Base-by-base conservation (phyloP, 805 yeast genomes). In the Cyberlindnera americana region DNA sequence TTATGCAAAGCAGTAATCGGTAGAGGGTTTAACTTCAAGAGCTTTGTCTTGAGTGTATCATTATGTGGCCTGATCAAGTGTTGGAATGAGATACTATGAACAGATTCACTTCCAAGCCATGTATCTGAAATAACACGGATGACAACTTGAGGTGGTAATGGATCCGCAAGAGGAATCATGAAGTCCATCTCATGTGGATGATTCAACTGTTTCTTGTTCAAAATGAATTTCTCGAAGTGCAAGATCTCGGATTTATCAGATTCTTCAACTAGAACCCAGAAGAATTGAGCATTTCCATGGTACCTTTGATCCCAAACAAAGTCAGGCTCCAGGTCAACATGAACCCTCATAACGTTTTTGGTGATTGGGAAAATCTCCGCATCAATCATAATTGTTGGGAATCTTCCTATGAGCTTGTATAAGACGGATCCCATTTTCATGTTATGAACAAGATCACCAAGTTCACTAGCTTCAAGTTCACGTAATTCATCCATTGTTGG, bases 231-330 rank as follows among this genome's bases (percentile, higher is more conserved):
- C 47, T 93, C 96, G 43, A 80, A 82, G 56, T 93, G 96, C 12
- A 90, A 61, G 24, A 93, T 77, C 43, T 73, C 73, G 0, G 85
- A 75, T 37, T 76, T 74, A 40, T 83, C 87, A 4, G 91, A 78
- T 48, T 87, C 95, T 59, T 90, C 98, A 6, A 91, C 95, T 47
- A 91, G 73, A 3, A 93, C 72, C 99, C 99, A 93, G 54, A 89
- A 93, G 49, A 81, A 73, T 59, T 89, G 95, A 1, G 85, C 83
- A 47, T 73, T 76, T 0, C 96, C 96, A 61, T 93, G 98, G 38
- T 75, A 65, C 40, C 72, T 75, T 30, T 70, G 77, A 61, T 88
- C 95, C 98, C 98, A 93, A 8, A 67, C 64, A 60, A 93, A 95
- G 51, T 85, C 89, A 0, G 96, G 80, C 24, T 72, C 78, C 18